Conservation (phyloP, 1,284 basidiomycete species). For the Amylostereum areolatum region DNA sequence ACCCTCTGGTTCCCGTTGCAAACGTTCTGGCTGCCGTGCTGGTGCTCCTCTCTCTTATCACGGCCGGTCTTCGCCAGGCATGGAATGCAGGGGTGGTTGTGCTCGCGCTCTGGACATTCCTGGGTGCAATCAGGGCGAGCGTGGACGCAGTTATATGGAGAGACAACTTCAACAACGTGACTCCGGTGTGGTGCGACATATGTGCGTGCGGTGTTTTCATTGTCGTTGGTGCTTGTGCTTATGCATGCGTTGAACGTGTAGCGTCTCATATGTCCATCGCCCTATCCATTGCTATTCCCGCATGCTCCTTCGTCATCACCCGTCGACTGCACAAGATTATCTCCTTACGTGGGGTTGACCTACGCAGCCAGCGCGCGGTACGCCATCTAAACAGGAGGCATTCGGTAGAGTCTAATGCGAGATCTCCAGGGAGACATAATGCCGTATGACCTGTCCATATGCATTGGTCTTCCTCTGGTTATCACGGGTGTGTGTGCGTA, state of each 20-base stretch:
- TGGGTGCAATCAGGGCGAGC: not conserved
- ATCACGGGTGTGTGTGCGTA: not conserved
- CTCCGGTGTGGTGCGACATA: not conserved
- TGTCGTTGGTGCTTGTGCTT: too few relatives aligned
- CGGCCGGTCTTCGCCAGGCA: not conserved
- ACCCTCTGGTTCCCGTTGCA: not conserved
- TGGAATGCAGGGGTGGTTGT: not conserved
- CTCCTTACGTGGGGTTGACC: not conserved
- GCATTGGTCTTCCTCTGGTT: not conserved
- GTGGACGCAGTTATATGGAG: not conserved
- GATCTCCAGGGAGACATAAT: not conserved
- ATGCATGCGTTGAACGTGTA: not conserved
- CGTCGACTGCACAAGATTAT: not conserved
- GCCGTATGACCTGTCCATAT: not conserved
- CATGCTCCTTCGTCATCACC: constrained; percentile 1
- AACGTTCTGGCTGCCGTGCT: not conserved
- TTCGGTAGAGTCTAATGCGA: not conserved
- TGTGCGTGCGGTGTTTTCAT: not conserved
- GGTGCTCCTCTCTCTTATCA: not conserved
- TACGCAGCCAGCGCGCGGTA: too few relatives aligned
- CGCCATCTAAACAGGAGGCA: too few relatives aligned
- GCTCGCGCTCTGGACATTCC: not conserved
- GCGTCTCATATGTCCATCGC: not conserved
- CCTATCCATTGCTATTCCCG: not conserved
- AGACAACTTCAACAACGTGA: not conserved